These are phyloP conservation scores for Claviceps quebecensis DNA, from an alignment of 2,329 filamentous ascomycete genomes.

Conservation along the genomic window DNA sequence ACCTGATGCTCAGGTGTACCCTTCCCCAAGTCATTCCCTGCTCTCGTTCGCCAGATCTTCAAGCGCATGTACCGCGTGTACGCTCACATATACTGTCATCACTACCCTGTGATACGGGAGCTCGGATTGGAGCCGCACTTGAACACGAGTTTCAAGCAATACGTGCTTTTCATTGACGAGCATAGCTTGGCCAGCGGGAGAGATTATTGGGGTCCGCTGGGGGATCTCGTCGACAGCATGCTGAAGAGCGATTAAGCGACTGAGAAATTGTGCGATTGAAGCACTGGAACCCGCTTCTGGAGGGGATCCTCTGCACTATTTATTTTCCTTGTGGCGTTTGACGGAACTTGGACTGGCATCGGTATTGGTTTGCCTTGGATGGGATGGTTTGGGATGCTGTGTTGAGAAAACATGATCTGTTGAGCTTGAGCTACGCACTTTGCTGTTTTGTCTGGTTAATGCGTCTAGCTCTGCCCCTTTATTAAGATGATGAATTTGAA, in stretches of 20 bases:
- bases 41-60: slow-evolving; percentile 87
- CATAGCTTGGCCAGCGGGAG: slow-evolving; percentile 83
- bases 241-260: slow-evolving; percentile 64
- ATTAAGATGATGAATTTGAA: neutral
- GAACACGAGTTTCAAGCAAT: slow-evolving; percentile 99
- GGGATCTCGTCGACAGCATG: slow-evolving; percentile 96
- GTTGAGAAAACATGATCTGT: neutral
- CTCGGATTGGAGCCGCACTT: slow-evolving; percentile 91
- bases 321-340: slow-evolving; percentile 12
- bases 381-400: neutral
- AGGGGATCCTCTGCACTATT: slow-evolving; percentile 2
- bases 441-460: neutral
- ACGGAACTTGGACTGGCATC: slow-evolving; percentile 3
- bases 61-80: slow-evolving; percentile 98
- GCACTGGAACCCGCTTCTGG: neutral
- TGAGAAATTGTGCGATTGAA: too few relatives aligned
- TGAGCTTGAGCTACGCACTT: neutral
- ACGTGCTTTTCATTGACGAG: slow-evolving; percentile 96
- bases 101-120: slow-evolving; percentile 93
- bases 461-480: neutral
- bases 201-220: slow-evolving; percentile 93
- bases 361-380: neutral
- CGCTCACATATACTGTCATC: slow-evolving; percentile 98
- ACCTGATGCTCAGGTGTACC: slow-evolving; percentile 51
- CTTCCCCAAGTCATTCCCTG: slow-evolving; percentile 84